A percentile compares a stretch with the other conserved stretches of the same genome.
Conservation (phyloP, 116 monocot genomes). For the Thalassia testudinum region DNA sequence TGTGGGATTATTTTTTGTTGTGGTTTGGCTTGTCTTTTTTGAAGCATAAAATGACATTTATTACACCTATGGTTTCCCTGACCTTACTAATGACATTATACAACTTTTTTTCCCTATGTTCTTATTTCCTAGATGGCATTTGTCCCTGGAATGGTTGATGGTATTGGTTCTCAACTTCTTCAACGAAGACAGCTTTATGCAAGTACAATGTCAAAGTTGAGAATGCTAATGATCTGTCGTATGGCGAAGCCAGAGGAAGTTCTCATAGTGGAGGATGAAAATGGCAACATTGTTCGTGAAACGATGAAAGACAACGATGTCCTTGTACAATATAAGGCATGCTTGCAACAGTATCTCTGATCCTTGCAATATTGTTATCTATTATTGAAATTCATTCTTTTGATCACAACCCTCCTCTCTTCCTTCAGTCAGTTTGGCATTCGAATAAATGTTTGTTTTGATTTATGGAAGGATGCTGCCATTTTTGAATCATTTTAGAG, state of each 20-base stretch:
- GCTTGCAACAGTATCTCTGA: slow-evolving; percentile 1
- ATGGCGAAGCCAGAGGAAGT: slow-evolving; percentile 99
- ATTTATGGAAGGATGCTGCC: no score
- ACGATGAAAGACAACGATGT: slow-evolving; percentile 99
- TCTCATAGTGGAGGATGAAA: slow-evolving; percentile 97
- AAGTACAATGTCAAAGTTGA: slow-evolving; percentile 73
- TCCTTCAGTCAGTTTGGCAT: no score
- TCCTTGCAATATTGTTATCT: no score
- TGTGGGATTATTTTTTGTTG: no score
- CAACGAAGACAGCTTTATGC: slow-evolving; percentile 83
- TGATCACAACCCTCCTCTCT: no score
- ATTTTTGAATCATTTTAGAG: no score
- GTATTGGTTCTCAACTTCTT: slow-evolving; percentile 44
- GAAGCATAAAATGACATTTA: no score
- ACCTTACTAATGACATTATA: no score
- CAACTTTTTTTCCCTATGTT: slow-evolving; percentile 6
- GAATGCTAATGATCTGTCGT: slow-evolving; percentile 95
- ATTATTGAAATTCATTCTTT: no score
- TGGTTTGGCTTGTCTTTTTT: no score
- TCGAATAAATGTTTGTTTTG: no score
- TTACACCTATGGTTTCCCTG: no score
- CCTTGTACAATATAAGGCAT: slow-evolving; percentile 97
- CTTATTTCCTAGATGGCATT: slow-evolving; percentile 26
- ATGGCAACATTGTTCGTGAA: slow-evolving; percentile 98
- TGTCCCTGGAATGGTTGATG: slow-evolving; percentile 75